These are phyloP conservation scores for Fagopyrum esculentum DNA, from an alignment of 148 eudicot species.

Conservation along the genomic window DNA sequence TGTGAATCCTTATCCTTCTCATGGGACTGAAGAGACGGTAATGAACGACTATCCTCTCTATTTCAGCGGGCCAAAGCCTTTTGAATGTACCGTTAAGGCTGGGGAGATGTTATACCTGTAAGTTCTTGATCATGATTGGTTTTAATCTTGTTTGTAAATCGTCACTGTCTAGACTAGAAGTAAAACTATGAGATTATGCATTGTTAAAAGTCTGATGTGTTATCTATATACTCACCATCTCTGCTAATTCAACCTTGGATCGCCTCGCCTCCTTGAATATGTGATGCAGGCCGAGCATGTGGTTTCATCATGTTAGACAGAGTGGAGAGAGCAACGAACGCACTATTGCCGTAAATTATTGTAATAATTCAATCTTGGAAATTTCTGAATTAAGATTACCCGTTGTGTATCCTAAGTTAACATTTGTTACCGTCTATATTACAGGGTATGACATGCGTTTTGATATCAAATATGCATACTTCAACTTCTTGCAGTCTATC, in stretches of 20 bases:
- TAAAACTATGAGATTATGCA: not conserved
- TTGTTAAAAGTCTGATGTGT: conserved; percentile 4
- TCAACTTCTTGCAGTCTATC: conserved; percentile 80
- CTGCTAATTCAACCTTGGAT: not conserved
- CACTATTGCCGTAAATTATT: conserved; percentile 84
- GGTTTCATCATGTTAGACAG: conserved; percentile 97
- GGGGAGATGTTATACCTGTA: conserved; percentile 93
- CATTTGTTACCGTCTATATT: conserved; percentile 14
- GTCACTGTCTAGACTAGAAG: not conserved
- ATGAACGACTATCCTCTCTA: conserved; percentile 59
- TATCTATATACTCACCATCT: not conserved
- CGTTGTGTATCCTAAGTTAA: not conserved
- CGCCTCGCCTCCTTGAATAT: not conserved
- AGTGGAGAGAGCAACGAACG: conserved; percentile 36
- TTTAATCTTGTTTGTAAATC: not conserved
- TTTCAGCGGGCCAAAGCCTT: conserved; percentile 90
- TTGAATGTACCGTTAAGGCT: conserved; percentile 85
- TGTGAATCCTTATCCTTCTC: conserved; percentile 75
- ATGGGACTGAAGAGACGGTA: conserved; percentile 38
- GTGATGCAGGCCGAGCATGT: conserved; percentile 91
- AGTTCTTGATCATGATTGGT: conserved; percentile 21
- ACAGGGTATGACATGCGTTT: conserved; percentile 99
- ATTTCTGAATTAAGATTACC: not conserved
- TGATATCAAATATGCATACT: conserved; percentile 89
- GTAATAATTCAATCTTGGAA: conserved; percentile 28